Percentiles rank a stretch among this genome's conserved stretches.
Conservation (phyloP, 192 early-diverging fungal species). For the Podochytrium sp. region DNA sequence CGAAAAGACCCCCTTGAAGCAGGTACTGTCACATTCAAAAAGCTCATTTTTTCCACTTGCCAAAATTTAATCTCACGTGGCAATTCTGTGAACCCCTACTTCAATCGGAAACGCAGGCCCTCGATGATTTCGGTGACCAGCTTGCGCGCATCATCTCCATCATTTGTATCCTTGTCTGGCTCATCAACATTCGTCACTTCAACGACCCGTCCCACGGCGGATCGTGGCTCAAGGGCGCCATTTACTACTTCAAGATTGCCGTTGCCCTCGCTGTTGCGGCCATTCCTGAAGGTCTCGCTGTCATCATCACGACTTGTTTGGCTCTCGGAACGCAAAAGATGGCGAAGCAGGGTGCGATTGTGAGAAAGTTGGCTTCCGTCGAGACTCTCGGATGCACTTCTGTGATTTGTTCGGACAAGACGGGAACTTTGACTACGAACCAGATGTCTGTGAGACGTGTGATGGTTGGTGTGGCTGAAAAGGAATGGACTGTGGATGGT, state of each 20-base stretch:
- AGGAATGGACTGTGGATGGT: constrained; percentile 81
- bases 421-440: constrained; percentile 97
- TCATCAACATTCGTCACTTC: constrained; percentile 98
- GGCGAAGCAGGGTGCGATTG: constrained; percentile 95
- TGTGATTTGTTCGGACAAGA: constrained; percentile 99
- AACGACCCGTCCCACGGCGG: constrained; percentile 72
- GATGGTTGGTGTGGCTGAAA: constrained; percentile 11
- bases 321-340: constrained; percentile 97
- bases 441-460: constrained; percentile 77
- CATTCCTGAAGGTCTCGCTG: constrained; percentile 98
- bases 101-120: too few species aligned
- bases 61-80: too few species aligned
- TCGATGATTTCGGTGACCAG: constrained; percentile 89
- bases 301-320: constrained; percentile 96
- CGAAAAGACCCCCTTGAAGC: constrained; percentile 95
- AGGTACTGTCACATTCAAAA: too few species aligned
- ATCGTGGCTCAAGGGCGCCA: constrained; percentile 88
- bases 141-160: constrained; percentile 72
- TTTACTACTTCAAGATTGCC: constrained; percentile 99
- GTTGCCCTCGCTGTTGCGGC: constrained; percentile 98
- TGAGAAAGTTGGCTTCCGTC: constrained; percentile 86
- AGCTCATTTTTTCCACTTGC: too few species aligned
- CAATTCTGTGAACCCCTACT: too few species aligned
- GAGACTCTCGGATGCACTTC: constrained; percentile 97
- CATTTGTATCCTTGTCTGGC: constrained; percentile 94